A percentile compares a stretch with the other conserved stretches of the same genome.
Conservation (phyloP, 129 eudicot genomes). For the Tagetes erecta region DNA sequence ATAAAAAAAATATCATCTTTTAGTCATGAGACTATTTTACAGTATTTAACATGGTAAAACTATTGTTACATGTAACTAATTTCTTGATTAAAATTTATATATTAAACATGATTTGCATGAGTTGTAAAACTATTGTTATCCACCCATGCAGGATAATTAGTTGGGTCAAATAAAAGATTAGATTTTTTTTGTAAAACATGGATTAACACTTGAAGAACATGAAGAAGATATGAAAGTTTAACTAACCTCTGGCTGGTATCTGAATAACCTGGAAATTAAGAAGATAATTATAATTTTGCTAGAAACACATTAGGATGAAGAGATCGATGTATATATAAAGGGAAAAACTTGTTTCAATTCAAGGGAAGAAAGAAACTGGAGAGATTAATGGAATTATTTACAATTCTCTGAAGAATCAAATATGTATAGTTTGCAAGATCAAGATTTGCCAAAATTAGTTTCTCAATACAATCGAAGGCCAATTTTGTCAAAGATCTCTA, state of each 20-base stretch:
- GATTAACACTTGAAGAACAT: neutral
- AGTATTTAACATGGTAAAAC: neutral
- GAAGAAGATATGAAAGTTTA: constrained; percentile 17
- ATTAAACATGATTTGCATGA: too few species aligned
- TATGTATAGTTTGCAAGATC: neutral
- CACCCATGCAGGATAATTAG: too few species aligned
- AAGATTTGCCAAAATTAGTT: constrained; percentile 15
- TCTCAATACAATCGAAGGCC: neutral
- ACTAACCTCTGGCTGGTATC: constrained; percentile 29
- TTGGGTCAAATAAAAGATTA: neutral
- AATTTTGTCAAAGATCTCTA: neutral
- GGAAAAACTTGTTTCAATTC: neutral
- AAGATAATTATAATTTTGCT: constrained; percentile 4
- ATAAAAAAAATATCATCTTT: neutral
- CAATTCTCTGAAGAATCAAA: constrained; percentile 14
- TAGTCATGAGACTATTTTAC: neutral
- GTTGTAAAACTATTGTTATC: too few species aligned
- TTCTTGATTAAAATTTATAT: too few species aligned
- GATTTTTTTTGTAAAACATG: neutral
- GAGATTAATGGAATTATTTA: constrained; percentile 18
- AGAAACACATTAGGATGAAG: neutral
- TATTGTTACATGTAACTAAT: neutral
- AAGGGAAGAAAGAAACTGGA: constrained; percentile 9
- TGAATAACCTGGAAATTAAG: constrained; percentile 24
- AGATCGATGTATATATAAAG: neutral